Percentiles rank a stretch among this genome's conserved stretches.
Evolutionary conservation across 148 eudicot genomes (phyloP).

Genomic region (Camellia lanceoleosa): DNA sequence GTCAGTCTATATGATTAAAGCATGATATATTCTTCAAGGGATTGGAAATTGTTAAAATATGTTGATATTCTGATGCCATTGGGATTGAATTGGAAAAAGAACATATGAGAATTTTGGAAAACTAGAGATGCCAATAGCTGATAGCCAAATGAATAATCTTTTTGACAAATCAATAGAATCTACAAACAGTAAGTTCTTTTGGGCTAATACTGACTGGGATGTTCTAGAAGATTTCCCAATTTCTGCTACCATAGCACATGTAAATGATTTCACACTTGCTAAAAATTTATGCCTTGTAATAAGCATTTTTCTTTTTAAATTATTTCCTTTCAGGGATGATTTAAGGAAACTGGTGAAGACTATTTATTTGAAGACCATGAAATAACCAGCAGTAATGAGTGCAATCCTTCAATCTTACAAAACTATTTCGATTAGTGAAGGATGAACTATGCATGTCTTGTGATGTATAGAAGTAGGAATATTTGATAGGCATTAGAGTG

Average conservation of each 20-base stretch:
- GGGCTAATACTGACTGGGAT: neutral
- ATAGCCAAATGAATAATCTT: neutral
- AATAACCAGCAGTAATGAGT: neutral
- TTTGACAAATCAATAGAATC: neutral
- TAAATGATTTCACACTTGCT: neutral
- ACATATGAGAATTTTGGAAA: neutral
- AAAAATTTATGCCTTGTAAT: neutral
- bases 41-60: neutral
- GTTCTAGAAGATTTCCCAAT: neutral
- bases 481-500: neutral
- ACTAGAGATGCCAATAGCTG: neutral
- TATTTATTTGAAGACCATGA: conserved; percentile 4
- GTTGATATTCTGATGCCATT: neutral
- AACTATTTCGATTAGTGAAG: neutral
- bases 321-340: neutral
- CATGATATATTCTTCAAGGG: neutral
- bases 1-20: neutral
- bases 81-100: neutral
- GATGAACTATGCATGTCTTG: neutral
- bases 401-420: neutral
- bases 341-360: neutral
- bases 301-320: neutral
- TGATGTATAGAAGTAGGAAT: neutral
- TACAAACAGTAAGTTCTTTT: neutral
- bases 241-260: neutral